Percentiles rank a stretch among this genome's conserved stretches.
Conservation (phyloP, 192 early-diverging fungal genomes). For the Backusella morwellensis region DNA sequence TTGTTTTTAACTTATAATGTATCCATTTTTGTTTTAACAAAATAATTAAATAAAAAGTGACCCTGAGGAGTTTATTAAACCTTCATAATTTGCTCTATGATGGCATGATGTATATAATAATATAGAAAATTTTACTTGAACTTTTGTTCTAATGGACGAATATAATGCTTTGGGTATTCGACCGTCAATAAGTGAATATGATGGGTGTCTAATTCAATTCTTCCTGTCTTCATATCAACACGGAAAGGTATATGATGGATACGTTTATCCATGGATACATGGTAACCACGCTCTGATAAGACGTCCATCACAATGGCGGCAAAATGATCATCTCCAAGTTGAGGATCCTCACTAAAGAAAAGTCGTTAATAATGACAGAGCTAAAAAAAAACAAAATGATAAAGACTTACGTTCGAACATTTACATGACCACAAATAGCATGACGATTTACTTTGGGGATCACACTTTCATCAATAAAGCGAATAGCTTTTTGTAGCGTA, state of each 20-base stretch:
- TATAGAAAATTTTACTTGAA: conserved; percentile 32
- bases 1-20: background rate
- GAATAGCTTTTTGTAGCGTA: conserved; percentile 41
- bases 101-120: background rate
- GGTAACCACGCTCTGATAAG: conserved; percentile 56
- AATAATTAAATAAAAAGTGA: background rate
- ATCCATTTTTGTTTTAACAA: background rate
- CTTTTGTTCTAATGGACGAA: conserved; percentile 58
- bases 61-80: background rate
- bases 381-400: background rate
- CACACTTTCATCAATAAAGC: conserved; percentile 47
- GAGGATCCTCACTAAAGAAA: conserved; percentile 37
- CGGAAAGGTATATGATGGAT: conserved; percentile 46
- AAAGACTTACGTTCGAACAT: conserved; percentile 48
- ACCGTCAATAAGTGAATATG: conserved; percentile 49
- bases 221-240: conserved; percentile 45
- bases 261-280: conserved; percentile 52
- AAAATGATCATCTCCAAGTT: conserved; percentile 44
- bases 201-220: conserved; percentile 49
- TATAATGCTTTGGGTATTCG: conserved; percentile 58
- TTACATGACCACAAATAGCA: conserved; percentile 55
- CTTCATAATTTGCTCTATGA: background rate
- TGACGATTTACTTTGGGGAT: conserved; percentile 49
- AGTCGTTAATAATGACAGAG: background rate
- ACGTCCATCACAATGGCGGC: conserved; percentile 56